Evolutionary conservation across 2,329 filamentous ascomycete species (phyloP).

Genomic region (Cercospora beticola): DNA sequence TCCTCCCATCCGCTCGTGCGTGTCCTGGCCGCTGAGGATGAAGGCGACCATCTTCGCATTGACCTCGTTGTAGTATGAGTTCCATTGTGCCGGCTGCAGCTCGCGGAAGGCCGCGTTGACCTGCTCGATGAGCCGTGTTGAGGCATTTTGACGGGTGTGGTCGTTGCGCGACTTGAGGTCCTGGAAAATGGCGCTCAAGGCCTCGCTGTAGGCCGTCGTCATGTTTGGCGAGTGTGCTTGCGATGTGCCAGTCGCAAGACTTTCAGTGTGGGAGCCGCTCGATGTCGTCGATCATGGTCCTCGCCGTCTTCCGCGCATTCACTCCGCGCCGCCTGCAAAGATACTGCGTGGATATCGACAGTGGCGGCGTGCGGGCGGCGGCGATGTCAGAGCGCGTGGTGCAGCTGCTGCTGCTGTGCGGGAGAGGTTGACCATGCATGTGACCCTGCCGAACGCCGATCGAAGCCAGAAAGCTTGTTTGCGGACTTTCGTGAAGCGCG

Average conservation of each 20-base stretch:
- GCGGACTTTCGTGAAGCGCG: conserved; percentile 2
- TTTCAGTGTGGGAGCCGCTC: conserved; percentile 8
- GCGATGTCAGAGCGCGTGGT: not conserved
- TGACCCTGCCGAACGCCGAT: not conserved
- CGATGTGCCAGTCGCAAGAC: conserved; percentile 12
- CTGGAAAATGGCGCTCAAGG: conserved; percentile 34
- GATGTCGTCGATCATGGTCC: conserved; percentile 10
- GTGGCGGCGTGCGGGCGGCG: conserved; percentile 10
- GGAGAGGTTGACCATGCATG: not conserved
- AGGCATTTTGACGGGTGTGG: conserved; percentile 32
- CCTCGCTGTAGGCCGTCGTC: conserved; percentile 35
- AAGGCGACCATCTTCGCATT: conserved; percentile 69
- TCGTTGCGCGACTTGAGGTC: conserved; percentile 36
- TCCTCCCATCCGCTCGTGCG: conserved; percentile 84
- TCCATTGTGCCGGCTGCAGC: conserved; percentile 76
- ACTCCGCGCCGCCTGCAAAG: not conserved
- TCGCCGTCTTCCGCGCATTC: conserved; percentile 4
- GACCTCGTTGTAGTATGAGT: conserved; percentile 62
- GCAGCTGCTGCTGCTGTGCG: not conserved
- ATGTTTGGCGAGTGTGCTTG: conserved; percentile 21
- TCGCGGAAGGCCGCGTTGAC: conserved; percentile 51
- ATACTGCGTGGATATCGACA: not conserved
- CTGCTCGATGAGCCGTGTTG: conserved; percentile 34
- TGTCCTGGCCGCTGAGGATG: conserved; percentile 81
- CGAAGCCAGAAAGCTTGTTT: conserved; percentile 8